A percentile compares a stretch with the other conserved stretches of the same genome.
phyloP scores from a whole-genome alignment of 306 rosid genomes.

The Herpetospermum pedunculosum region DNA sequence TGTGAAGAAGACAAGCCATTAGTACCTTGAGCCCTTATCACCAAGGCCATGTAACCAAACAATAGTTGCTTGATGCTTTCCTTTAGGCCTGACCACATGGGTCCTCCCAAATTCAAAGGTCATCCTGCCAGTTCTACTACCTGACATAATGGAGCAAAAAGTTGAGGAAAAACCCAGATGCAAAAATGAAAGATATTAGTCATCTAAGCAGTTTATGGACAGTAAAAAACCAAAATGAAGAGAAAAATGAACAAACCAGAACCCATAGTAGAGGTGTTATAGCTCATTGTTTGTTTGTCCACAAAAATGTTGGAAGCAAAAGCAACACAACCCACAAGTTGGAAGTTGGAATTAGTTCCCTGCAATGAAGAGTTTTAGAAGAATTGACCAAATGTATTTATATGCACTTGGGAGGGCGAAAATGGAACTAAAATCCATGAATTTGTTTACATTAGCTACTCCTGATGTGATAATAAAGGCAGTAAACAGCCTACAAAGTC shows the following conservation, averaged over 20 bases:
- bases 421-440: slow-evolving; percentile 33
- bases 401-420: slow-evolving; percentile 32
- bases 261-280: slow-evolving; percentile 34
- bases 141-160: slow-evolving; percentile 40
- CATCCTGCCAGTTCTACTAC: slow-evolving; percentile 53
- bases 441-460: slow-evolving; percentile 16
- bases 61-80: slow-evolving; percentile 78
- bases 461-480: neutral
- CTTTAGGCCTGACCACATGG: slow-evolving; percentile 85
- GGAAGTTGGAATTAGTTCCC: slow-evolving; percentile 31
- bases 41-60: slow-evolving; percentile 95
- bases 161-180: slow-evolving; percentile 21
- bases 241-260: slow-evolving; percentile 53
- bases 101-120: slow-evolving; percentile 84
- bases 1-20: neutral
- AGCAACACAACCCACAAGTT: slow-evolving; percentile 19
- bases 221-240: neutral
- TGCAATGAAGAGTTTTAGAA: slow-evolving; percentile 48
- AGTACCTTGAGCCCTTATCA: slow-evolving; percentile 83
- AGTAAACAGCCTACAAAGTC: slow-evolving; percentile 19
- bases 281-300: slow-evolving; percentile 55
- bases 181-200: slow-evolving; percentile 2
- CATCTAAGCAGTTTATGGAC: neutral
- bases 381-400: slow-evolving; percentile 43
- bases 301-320: slow-evolving; percentile 15